These are phyloP conservation scores for Euphorbia tirucalli DNA, from an alignment of 345 rosid genomes.

Conservation along the genomic window DNA sequence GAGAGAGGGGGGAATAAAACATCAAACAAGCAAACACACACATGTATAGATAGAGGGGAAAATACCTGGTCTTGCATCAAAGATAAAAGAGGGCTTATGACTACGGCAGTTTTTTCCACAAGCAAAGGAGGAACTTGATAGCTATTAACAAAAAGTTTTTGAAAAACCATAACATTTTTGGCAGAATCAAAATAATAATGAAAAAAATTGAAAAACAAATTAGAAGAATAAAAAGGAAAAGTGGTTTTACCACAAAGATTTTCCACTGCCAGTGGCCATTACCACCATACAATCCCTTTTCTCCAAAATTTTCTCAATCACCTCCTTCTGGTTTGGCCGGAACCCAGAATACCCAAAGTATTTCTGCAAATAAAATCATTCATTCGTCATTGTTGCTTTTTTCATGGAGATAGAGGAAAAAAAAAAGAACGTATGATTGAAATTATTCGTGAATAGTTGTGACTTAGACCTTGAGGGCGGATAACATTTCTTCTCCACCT, in stretches of 20 bases:
- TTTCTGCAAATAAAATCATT: conserved; percentile 20
- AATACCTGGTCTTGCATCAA: conserved; percentile 53
- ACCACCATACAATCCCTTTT: conserved; percentile 42
- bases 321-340: conserved; percentile 45
- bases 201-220: not conserved
- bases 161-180: not conserved
- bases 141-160: conserved; percentile 12
- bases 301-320: conserved; percentile 30
- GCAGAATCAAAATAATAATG: not conserved
- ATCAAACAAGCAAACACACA: not conserved
- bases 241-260: conserved; percentile 40
- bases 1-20: not conserved
- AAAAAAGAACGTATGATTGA: too few species aligned
- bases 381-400: not conserved
- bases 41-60: not conserved
- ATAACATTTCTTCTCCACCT: conserved; percentile 4
- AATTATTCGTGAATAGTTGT: not conserved
- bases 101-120: conserved; percentile 34
- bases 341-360: conserved; percentile 41
- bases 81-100: conserved; percentile 51
- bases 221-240: not conserved
- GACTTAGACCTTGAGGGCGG: conserved; percentile 11
- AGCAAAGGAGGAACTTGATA: conserved; percentile 49
- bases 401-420: not conserved
- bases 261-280: conserved; percentile 57